Conservation (phyloP, 2,329 filamentous ascomycete genomes). For the Ambrosiella xylebori region DNA sequence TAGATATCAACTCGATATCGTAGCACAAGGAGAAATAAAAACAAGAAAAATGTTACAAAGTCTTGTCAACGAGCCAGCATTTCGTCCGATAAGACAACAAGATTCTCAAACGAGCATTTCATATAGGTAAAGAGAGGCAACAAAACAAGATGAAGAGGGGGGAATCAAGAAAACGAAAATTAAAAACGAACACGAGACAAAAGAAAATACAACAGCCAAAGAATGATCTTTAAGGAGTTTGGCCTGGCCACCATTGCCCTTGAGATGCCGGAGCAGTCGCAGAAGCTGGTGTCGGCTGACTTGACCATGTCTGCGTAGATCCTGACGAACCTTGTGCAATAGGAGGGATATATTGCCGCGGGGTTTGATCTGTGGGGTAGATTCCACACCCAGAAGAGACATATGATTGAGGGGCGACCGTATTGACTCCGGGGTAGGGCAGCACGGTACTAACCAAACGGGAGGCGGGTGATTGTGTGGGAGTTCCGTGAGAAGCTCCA, state of each 20-base stretch:
- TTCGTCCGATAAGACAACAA: background rate
- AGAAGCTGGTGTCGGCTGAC: constrained; percentile 38
- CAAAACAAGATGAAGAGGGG: constrained; percentile 2
- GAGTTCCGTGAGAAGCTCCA: too few species aligned
- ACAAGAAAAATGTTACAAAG: constrained; percentile 1
- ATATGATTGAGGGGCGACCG: constrained; percentile 39
- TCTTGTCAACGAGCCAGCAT: background rate
- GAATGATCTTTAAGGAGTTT: constrained; percentile 18
- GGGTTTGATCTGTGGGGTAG: constrained; percentile 44
- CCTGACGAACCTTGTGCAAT: constrained; percentile 30
- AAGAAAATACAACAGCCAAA: constrained; percentile 8
- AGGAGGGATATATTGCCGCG: constrained; percentile 51
- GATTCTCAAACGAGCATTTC: background rate
- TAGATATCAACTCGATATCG: background rate
- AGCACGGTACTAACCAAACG: constrained; percentile 39
- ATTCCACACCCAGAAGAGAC: constrained; percentile 33
- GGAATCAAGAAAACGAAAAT: constrained; percentile 3
- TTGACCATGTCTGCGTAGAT: constrained; percentile 37
- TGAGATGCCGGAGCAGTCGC: background rate
- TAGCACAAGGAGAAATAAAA: constrained; percentile 10
- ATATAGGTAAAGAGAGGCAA: background rate
- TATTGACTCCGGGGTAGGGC: constrained; percentile 45
- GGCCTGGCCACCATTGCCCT: constrained; percentile 35
- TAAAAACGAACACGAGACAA: background rate
- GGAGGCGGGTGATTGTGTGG: background rate